phyloP scores from a whole-genome alignment of 345 rosid genomes.

The Citrus inodora region DNA sequence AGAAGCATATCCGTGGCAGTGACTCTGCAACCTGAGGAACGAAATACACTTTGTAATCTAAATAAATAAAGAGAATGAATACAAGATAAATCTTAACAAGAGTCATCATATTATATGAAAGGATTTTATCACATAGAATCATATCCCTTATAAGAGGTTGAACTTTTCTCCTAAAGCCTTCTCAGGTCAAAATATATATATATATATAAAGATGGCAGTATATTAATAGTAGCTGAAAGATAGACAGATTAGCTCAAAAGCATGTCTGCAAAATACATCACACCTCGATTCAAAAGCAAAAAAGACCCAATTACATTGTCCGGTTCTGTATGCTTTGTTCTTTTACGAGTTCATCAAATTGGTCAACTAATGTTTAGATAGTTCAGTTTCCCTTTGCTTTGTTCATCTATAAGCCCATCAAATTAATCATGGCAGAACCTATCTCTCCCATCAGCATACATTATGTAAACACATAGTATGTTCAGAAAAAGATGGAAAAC shows the following conservation, averaged over 20 bases:
- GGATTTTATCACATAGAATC: too few relatives aligned
- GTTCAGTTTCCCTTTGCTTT: neutral
- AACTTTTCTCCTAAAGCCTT: neutral
- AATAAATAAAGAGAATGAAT: neutral
- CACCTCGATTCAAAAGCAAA: neutral
- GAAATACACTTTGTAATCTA: neutral
- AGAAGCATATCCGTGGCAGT: slow-evolving; percentile 74
- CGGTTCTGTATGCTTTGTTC: neutral
- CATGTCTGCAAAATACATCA: neutral
- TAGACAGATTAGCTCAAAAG: neutral
- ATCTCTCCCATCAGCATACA: neutral
- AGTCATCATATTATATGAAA: neutral
- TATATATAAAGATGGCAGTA: neutral
- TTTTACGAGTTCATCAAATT: slow-evolving; percentile 1
- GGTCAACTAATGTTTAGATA: neutral
- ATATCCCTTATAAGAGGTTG: neutral
- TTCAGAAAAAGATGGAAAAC: neutral
- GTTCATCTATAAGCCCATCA: neutral
- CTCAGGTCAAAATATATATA: neutral
- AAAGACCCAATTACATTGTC: neutral
- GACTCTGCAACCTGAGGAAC: slow-evolving; percentile 53
- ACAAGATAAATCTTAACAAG: neutral
- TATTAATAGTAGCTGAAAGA: neutral
- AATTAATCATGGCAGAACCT: neutral
- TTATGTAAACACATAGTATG: neutral